Percentiles rank a stretch among this genome's conserved stretches.
These are phyloP conservation scores for Hanseniaspora sp. DNA, from an alignment of 1,139 yeast species.

Conservation along the genomic window DNA sequence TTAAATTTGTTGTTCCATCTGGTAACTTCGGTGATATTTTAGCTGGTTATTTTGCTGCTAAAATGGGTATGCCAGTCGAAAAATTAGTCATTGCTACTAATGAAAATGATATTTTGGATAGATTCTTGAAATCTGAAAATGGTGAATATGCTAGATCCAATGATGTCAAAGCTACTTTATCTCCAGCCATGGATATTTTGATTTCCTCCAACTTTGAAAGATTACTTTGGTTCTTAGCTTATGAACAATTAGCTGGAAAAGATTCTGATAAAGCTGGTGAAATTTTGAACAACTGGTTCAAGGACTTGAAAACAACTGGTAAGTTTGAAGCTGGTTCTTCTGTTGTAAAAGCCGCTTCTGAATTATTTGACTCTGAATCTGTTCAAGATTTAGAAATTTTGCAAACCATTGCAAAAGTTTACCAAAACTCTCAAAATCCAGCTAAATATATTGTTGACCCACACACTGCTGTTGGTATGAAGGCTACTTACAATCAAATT, in stretches of 20 bases:
- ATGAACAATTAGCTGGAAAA: conserved; percentile 48
- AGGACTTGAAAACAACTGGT: conserved; percentile 61
- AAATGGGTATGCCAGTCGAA: conserved; percentile 89
- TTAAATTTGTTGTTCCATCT: conserved; percentile 87
- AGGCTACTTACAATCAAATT: conserved; percentile 57
- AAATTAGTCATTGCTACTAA: conserved; percentile 87
- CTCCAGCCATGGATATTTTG: conserved; percentile 98
- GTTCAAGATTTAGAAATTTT: conserved; percentile 70
- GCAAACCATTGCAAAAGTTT: conserved; percentile 60
- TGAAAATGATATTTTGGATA: conserved; percentile 84
- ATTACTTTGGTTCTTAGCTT: conserved; percentile 83
- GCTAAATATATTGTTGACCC: conserved; percentile 85
- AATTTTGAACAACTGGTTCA: conserved; percentile 66
- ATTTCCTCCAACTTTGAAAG: conserved; percentile 94
- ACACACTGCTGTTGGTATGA: conserved; percentile 89
- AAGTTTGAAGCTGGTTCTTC: conserved; percentile 58
- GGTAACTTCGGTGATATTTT: conserved; percentile 97
- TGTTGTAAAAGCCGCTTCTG: conserved; percentile 55
- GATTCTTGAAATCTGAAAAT: conserved; percentile 57
- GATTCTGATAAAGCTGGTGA: conserved; percentile 65
- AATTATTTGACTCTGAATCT: conserved; percentile 65
- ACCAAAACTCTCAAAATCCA: conserved; percentile 40
- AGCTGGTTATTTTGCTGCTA: conserved; percentile 88
- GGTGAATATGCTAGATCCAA: conserved; percentile 71
- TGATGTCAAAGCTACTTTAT: conserved; percentile 75